Evolutionary conservation across 805 yeast species (phyloP), one percentile per base, ranked within the genome.

Genomic region (Lipomyces spencermartinsiae): DNA sequence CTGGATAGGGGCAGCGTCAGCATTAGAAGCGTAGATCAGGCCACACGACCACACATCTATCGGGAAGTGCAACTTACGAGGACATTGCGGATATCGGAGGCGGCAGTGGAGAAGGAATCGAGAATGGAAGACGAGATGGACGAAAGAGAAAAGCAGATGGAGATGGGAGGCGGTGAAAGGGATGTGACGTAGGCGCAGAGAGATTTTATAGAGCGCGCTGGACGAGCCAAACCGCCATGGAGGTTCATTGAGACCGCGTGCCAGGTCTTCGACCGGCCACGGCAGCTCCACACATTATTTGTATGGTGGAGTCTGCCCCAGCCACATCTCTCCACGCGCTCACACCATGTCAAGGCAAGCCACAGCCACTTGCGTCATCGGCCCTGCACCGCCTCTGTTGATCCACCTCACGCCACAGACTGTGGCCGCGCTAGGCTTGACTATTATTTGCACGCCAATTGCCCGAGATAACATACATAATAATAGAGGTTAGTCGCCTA

Each of bases 81-180:
- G 59, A 57, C 59, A 57, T 57, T n/a, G 49, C 37, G 29, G 51
- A 29, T 53, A 29, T 49, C 31, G 16, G 57, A 14, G 33, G 33
- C 7, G 57, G 31, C 5, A 16, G 4, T 19, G 29, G 19, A 5
- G 35, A 31, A 54, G 33, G 57, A 14, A 14, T 14, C 9, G 33
- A 25, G 9, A 25, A 54, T 7, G 57, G 57, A 12, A 29, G 16
- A 25, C 35, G 57, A 54, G 33, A 31, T 37, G 12, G 14, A 25
- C 16, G 57, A 49, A 25, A 25, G 3, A 3, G 57, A 54, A 25
- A 25, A 54, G 57, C 57, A 25, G 37, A 7, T 22, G 12, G n/a
- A 6, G 10, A 16, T 16, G 7, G 49, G 49, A 43, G 49, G 49
- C 16, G 49, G 29, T 3, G 3, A 25, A 16, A 19, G 7, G 43